Base-by-base conservation (phyloP, 345 rosid species). In the Euphorbia lathyris region DNA sequence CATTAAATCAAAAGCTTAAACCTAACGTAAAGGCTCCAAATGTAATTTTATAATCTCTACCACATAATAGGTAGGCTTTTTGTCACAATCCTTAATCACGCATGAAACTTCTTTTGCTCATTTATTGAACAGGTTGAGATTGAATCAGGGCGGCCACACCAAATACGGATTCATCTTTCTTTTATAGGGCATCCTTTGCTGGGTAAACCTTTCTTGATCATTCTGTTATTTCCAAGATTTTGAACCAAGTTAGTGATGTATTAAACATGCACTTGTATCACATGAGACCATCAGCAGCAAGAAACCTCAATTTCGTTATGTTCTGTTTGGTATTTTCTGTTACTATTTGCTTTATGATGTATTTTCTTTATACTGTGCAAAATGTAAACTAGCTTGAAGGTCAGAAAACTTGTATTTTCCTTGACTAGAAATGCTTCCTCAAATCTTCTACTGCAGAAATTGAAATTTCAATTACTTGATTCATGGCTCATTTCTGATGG, bases 101-200 rank as follows among this genome's bases (percentile, higher is more conserved):
- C 19, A 22, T 22, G 2, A 20, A 38, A 38, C 30, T 42, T 45
- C 9, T 17, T 60, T 34, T 36, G 6, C 38, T 25, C 1, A 7
- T 16, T 7, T 75, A 69, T 63, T 58, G 69, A 58, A 76, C 83
- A 91, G 97, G 96, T 89, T 34, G 87, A 89, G 81, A 94, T 91
- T 72, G 93, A 94, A 62, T 86, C 97, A 13, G 97, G 97, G 67
- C 81, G 96, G 51, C 96, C 98, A 56, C 98, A 87, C 78, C 97
- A 94, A 77, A 94, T 91, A 68, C 85, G 97, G 36, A 91, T 89
- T 74, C 98, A 89, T 82, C 94, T 93, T 78, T 82, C 98, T 50
- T 93, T 82, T 77, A 78, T 87, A 2, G 98, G 98, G 71, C 90
- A 91, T 83, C 90, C 96, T 60, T 83, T 91, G 74, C 68, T 86